Conservation (phyloP, 1,139 yeast species). For the Blastobotrys illinoisensis region DNA sequence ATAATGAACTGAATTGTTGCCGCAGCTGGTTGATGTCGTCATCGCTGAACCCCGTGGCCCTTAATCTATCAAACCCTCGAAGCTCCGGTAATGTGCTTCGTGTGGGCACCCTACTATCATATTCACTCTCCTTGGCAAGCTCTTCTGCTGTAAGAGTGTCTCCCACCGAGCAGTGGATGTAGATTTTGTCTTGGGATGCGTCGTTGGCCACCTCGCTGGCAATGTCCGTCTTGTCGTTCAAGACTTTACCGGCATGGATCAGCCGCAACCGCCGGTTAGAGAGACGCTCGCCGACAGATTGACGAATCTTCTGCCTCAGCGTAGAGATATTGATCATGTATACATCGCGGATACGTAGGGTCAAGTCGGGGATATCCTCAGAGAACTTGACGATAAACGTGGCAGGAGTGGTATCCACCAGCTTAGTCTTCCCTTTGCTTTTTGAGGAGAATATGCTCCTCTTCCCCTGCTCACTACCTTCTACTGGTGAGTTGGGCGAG, state of each 20-base stretch:
- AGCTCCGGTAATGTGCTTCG: conserved; percentile 61
- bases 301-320: conserved; percentile 41
- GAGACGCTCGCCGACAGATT: conserved; percentile 31
- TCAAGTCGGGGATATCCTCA: conserved; percentile 42
- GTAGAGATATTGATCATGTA: conserved; percentile 38
- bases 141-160: conserved; percentile 57
- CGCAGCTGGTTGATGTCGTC: conserved; percentile 70
- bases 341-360: conserved; percentile 38
- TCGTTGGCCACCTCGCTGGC: conserved; percentile 40
- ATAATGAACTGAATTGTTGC: conserved; percentile 64
- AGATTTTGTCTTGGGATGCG: conserved; percentile 33
- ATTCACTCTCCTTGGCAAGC: conserved; percentile 54
- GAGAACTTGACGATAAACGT: conserved; percentile 48
- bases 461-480: neutral
- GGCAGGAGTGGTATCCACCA: conserved; percentile 11
- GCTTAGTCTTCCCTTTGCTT: conserved; percentile 4
- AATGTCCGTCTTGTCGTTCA: conserved; percentile 56
- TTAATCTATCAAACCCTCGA: conserved; percentile 77
- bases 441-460: neutral
- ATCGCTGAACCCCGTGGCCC: conserved; percentile 76
- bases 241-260: conserved; percentile 68
- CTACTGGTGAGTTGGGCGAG: neutral
- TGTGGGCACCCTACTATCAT: conserved; percentile 48
- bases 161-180: conserved; percentile 79
- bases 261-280: conserved; percentile 54